A percentile compares a stretch with the other conserved stretches of the same genome.
Evolutionary conservation across 352 stramenopile species (phyloP).

Genomic region (Globisporangium alternatum): DNA sequence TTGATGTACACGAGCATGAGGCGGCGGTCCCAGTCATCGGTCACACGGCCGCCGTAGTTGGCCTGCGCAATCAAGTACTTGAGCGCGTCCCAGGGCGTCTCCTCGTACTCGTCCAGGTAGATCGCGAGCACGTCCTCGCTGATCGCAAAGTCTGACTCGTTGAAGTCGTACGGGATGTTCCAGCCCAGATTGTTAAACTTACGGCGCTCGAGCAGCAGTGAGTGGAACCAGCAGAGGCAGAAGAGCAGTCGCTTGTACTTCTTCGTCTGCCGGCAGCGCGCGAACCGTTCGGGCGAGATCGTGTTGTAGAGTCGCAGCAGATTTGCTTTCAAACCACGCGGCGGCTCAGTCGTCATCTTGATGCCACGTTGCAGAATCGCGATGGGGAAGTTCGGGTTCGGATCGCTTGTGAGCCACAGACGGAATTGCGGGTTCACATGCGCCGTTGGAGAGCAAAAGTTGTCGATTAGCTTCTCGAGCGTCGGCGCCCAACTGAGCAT

Average conservation of each 20-base stretch:
- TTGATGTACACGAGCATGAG: constrained; percentile 96
- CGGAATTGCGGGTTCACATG: constrained; percentile 88
- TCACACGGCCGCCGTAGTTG: constrained; percentile 96
- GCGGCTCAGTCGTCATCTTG: constrained; percentile 97
- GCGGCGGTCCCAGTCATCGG: constrained; percentile 94
- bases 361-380: constrained; percentile 93
- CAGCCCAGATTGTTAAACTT: constrained; percentile 97
- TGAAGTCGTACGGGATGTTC: constrained; percentile 98
- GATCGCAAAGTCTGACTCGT: constrained; percentile 96
- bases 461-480: constrained; percentile 94
- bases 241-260: constrained; percentile 95
- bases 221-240: constrained; percentile 96
- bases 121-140: constrained; percentile 95
- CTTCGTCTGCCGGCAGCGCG: constrained; percentile 71
- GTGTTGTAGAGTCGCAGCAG: constrained; percentile 94
- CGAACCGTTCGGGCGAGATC: constrained; percentile 85
- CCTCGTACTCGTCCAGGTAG: constrained; percentile 92
- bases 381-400: constrained; percentile 94
- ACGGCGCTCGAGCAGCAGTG: constrained; percentile 91
- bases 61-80: constrained; percentile 96
- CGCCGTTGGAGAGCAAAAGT: constrained; percentile 59
- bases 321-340: constrained; percentile 91
- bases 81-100: constrained; percentile 92
- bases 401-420: constrained; percentile 92
- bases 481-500: constrained; percentile 95